phyloP scores from a whole-genome alignment of 2,329 filamentous ascomycete genomes.

The Clonostachys sp. region DNA sequence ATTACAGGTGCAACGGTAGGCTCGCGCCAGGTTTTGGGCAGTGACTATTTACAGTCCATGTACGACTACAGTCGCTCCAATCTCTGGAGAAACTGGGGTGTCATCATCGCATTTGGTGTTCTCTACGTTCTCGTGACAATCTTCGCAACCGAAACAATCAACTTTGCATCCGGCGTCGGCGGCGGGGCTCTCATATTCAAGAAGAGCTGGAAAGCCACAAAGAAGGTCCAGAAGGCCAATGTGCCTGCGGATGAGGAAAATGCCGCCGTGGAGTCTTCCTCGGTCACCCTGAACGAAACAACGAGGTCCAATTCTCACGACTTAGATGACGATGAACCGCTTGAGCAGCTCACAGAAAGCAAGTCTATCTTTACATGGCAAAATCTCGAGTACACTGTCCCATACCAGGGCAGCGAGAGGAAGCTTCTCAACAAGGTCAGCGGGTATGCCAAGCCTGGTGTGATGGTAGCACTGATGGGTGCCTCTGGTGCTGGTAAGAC shows the following conservation, averaged over 20 bases:
- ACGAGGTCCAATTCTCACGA: neutral
- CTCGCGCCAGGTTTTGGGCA: constrained; percentile 39
- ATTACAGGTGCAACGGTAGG: constrained; percentile 47
- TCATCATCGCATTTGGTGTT: constrained; percentile 66
- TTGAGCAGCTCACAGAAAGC: constrained; percentile 20
- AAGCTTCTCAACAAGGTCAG: constrained; percentile 45
- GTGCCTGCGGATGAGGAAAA: constrained; percentile 20
- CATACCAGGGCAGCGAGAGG: constrained; percentile 26
- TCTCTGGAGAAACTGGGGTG: constrained; percentile 69
- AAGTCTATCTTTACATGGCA: constrained; percentile 61
- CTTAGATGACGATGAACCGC: constrained; percentile 1
- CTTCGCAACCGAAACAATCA: constrained; percentile 60
- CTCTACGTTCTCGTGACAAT: constrained; percentile 71
- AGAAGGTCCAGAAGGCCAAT: constrained; percentile 20
- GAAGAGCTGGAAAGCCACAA: constrained; percentile 57
- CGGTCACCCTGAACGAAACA: neutral
- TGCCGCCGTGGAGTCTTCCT: constrained; percentile 22
- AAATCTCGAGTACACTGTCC: constrained; percentile 68
- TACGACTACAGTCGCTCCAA: constrained; percentile 51
- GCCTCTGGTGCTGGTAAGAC: constrained; percentile 81
- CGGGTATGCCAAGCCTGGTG: constrained; percentile 75
- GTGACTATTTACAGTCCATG: constrained; percentile 44
- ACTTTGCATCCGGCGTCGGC: constrained; percentile 49
- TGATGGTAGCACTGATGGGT: constrained; percentile 78
- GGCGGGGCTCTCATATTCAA: constrained; percentile 71